Percentiles rank a stretch among this genome's conserved stretches.
Evolutionary conservation across 176 grass and related monocot species (phyloP).

Genomic region (Oryza meridionalis): DNA sequence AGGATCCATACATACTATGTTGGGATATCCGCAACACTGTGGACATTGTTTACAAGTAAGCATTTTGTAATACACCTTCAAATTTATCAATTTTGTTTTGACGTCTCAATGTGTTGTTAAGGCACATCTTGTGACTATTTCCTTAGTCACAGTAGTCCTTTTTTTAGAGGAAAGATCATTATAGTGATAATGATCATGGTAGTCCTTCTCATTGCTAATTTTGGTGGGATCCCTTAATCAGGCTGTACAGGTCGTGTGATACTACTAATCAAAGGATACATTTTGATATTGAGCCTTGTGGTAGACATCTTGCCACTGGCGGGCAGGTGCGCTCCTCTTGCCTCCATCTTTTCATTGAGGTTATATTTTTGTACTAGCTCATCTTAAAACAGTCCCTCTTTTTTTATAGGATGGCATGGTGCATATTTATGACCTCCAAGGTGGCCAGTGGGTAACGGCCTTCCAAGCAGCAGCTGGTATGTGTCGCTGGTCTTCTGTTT

Average conservation of each 20-base stretch:
- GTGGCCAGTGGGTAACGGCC: slow-evolving; percentile 70
- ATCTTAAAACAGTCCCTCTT: slow-evolving; percentile 32
- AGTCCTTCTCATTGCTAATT: background rate
- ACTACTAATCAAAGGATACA: slow-evolving; percentile 92
- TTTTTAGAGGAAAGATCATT: too few relatives aligned
- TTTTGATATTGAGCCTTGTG: slow-evolving; percentile 96
- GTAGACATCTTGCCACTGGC: slow-evolving; percentile 83
- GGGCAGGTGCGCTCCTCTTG: slow-evolving; percentile 65
- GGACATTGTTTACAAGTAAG: slow-evolving; percentile 94
- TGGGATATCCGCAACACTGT: slow-evolving; percentile 97
- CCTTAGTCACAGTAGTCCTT: background rate
- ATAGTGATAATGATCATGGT: background rate
- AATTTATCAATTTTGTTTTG: background rate
- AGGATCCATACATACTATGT: slow-evolving; percentile 99
- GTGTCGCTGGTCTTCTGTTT: slow-evolving; percentile 34
- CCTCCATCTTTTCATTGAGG: slow-evolving; percentile 30
- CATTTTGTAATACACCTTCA: slow-evolving; percentile 9
- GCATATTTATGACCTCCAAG: slow-evolving; percentile 92
- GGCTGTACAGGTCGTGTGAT: slow-evolving; percentile 87
- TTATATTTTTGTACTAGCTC: slow-evolving; percentile 32
- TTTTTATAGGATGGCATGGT: slow-evolving; percentile 78
- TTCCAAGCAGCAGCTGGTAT: slow-evolving; percentile 94
- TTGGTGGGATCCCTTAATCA: slow-evolving; percentile 38
- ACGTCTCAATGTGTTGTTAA: background rate
- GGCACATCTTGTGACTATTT: background rate